A percentile compares a stretch with the other conserved stretches of the same genome.
Conservation (phyloP, 1,284 basidiomycete species). For the Caloboletus firmus region DNA sequence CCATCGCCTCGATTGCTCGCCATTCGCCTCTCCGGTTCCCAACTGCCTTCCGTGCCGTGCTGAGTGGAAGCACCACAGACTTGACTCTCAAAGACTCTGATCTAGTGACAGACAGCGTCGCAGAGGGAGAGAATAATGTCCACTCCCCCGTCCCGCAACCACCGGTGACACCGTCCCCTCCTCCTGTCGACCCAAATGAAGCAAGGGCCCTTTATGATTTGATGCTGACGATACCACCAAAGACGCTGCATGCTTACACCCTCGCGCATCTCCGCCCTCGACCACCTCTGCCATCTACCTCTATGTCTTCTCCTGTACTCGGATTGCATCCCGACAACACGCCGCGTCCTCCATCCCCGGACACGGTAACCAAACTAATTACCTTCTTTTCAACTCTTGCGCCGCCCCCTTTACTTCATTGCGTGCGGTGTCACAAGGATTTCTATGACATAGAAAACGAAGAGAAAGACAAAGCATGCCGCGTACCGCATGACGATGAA, state of each 20-base stretch:
- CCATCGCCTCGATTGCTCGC: constrained; percentile 37
- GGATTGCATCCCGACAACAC: constrained; percentile 2
- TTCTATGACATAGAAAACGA: constrained; percentile 59
- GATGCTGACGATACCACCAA: constrained; percentile 60
- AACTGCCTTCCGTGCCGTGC: constrained; percentile 23
- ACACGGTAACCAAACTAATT: constrained; percentile 44
- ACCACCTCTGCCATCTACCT: constrained; percentile 16
- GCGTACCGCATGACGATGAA: constrained; percentile 56
- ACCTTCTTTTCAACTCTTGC: constrained; percentile 57
- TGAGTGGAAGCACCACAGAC: constrained; percentile 25
- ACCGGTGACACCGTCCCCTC: constrained; percentile 29
- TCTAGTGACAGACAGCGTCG: constrained; percentile 7
- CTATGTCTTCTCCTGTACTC: constrained; percentile 3
- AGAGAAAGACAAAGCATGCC: constrained; percentile 47
- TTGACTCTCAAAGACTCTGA: constrained; percentile 15
- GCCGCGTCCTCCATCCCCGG: constrained; percentile 30
- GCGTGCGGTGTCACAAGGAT: constrained; percentile 67
- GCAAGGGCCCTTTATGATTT: constrained; percentile 46
- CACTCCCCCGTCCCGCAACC: constrained; percentile 16
- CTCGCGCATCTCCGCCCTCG: constrained; percentile 46
- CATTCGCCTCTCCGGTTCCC: constrained; percentile 32
- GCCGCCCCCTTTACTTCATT: constrained; percentile 67
- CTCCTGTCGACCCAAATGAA: constrained; percentile 16
- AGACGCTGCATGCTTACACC: constrained; percentile 63
- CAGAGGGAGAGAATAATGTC: not conserved